Evolutionary conservation across 2,329 filamentous ascomycete genomes (phyloP).

Genomic region (Talaromyces marneffei): DNA sequence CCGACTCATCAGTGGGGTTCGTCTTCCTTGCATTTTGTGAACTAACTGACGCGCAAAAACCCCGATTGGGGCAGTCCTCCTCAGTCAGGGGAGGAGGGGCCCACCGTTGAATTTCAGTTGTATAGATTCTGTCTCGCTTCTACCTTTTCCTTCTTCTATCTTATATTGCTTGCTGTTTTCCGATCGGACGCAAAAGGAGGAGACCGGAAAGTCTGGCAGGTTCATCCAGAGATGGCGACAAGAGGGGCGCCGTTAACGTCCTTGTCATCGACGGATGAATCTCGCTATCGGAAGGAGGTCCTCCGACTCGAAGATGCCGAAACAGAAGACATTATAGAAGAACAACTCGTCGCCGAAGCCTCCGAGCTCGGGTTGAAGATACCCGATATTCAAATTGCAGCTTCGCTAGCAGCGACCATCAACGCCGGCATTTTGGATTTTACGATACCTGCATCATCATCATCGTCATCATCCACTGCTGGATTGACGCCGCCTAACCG

Average conservation of each 20-base stretch:
- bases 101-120: not conserved
- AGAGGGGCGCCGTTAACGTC: not conserved
- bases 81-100: not conserved
- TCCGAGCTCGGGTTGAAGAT: slow-evolving; percentile 32
- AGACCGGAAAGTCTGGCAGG: not conserved
- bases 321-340: slow-evolving; percentile 35
- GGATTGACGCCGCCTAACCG: slow-evolving; percentile 7
- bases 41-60: not conserved
- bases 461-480: slow-evolving; percentile 16
- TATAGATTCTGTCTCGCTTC: not conserved
- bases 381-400: slow-evolving; percentile 28
- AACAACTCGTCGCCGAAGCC: slow-evolving; percentile 34
- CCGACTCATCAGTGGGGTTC: slow-evolving; percentile 4
- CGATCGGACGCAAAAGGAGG: not conserved
- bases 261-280: slow-evolving; percentile 27
- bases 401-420: slow-evolving; percentile 33
- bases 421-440: slow-evolving; percentile 31
- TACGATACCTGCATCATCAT: slow-evolving; percentile 17
- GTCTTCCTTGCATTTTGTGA: slow-evolving; percentile 1
- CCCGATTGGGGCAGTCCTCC: slow-evolving; percentile 5
- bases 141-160: not conserved
- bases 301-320: slow-evolving; percentile 30
- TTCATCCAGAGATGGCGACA: slow-evolving; percentile 9
- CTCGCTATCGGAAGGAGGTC: slow-evolving; percentile 34
- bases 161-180: not conserved